Conservation (phyloP, 1,139 yeast species). For the Taphrina populina region DNA sequence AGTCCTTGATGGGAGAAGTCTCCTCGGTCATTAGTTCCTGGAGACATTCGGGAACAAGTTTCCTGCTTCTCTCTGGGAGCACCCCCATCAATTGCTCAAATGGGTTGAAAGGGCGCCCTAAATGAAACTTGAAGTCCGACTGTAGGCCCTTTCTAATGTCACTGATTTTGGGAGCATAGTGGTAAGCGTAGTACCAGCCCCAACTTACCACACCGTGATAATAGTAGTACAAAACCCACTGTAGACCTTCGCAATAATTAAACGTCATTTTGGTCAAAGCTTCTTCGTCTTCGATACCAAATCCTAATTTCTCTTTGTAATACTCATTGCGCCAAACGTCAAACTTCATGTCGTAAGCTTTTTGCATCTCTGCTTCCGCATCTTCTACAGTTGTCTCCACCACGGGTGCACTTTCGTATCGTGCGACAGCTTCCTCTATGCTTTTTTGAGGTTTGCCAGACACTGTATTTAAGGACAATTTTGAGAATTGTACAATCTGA, state of each 20-base stretch:
- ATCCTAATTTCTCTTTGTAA: slow-evolving; percentile 73
- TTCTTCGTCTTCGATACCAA: slow-evolving; percentile 56
- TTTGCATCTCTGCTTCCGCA: slow-evolving; percentile 51
- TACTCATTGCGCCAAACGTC: slow-evolving; percentile 78
- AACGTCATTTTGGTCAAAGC: slow-evolving; percentile 62
- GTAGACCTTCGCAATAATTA: slow-evolving; percentile 88
- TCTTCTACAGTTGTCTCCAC: slow-evolving; percentile 61
- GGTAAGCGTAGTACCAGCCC: slow-evolving; percentile 89
- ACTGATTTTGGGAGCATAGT: slow-evolving; percentile 89
- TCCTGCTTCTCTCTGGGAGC: slow-evolving; percentile 84
- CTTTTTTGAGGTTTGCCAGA: slow-evolving; percentile 41
- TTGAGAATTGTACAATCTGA: slow-evolving; percentile 43
- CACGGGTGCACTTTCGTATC: slow-evolving; percentile 70
- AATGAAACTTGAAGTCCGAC: slow-evolving; percentile 55
- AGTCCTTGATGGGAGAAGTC: slow-evolving; percentile 81
- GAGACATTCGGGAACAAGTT: slow-evolving; percentile 73
- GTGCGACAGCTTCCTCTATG: slow-evolving; percentile 43
- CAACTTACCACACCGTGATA: slow-evolving; percentile 89
- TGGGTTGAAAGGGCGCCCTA: slow-evolving; percentile 81
- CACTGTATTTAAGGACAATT: slow-evolving; percentile 24
- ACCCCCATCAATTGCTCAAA: slow-evolving; percentile 98
- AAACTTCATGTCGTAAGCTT: slow-evolving; percentile 54
- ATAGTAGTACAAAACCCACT: slow-evolving; percentile 91
- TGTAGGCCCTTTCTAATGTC: slow-evolving; percentile 73
- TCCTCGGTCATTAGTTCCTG: slow-evolving; percentile 85